A percentile compares a stretch with the other conserved stretches of the same genome.
These are phyloP conservation scores for Diversispora epigaea DNA, from an alignment of 192 early-diverging fungal species.

Conservation along the genomic window DNA sequence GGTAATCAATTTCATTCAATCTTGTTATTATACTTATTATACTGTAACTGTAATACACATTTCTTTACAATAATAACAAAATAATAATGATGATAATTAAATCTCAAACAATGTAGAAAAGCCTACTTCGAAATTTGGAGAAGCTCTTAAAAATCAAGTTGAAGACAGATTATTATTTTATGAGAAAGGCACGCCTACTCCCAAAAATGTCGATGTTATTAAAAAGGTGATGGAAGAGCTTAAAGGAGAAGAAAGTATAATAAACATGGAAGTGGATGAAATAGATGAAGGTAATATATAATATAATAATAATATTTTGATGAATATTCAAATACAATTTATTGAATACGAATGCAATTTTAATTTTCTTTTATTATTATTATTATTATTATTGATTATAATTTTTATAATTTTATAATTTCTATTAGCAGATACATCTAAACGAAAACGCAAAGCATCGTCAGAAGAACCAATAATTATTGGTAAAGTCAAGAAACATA, in stretches of 20 bases:
- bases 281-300: too few relatives aligned
- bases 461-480: too few relatives aligned
- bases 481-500: too few relatives aligned
- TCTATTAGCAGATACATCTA: too few relatives aligned
- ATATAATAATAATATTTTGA: too few relatives aligned
- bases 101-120: conserved; percentile 44
- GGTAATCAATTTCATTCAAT: conserved; percentile 35
- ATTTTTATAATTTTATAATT: too few relatives aligned
- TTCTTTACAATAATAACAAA: not conserved
- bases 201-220: conserved; percentile 7
- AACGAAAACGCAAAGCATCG: too few relatives aligned
- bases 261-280: conserved; percentile 7
- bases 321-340: too few relatives aligned
- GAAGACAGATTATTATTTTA: conserved; percentile 96
- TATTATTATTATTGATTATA: too few relatives aligned
- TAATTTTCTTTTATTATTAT: too few relatives aligned
- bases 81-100: not conserved
- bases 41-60: not conserved
- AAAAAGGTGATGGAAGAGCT: conserved; percentile 6
- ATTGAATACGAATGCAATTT: too few relatives aligned
- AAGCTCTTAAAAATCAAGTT: conserved; percentile 89
- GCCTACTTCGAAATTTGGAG: conserved; percentile 89
- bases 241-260: not conserved
- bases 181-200: conserved; percentile 61
- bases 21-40: not conserved